phyloP scores from a whole-genome alignment of 257 asterid species.

The Solanum raphanifolium region DNA sequence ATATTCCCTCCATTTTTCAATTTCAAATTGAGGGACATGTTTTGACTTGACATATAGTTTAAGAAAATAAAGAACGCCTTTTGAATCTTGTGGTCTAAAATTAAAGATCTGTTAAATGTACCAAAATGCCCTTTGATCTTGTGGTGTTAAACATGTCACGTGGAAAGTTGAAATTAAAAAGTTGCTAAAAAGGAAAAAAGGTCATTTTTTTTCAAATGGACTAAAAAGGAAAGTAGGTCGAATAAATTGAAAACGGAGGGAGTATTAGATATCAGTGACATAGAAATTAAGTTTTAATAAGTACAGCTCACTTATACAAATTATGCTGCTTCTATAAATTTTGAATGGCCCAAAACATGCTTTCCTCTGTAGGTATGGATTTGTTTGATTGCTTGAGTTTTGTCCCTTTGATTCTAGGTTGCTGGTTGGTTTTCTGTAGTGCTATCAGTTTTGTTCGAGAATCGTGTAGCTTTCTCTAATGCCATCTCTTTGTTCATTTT shows the following conservation, averaged over 20 bases:
- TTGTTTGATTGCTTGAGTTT: neutral
- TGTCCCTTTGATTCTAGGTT: neutral
- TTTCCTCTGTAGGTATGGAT: neutral
- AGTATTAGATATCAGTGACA: neutral
- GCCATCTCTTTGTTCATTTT: neutral
- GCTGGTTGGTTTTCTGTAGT: neutral
- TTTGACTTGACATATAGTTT: neutral
- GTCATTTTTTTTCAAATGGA: neutral
- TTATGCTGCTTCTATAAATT: neutral
- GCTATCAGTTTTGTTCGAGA: neutral
- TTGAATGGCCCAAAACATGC: neutral
- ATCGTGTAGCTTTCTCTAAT: neutral
- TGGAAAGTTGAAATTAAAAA: neutral
- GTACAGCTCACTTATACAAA: neutral
- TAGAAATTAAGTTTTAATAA: neutral
- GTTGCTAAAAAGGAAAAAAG: neutral
- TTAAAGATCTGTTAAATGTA: neutral
- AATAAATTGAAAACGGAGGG: neutral
- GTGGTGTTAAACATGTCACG: neutral
- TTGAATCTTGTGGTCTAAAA: neutral
- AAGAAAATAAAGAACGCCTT: neutral
- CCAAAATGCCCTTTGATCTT: neutral
- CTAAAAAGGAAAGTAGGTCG: neutral
- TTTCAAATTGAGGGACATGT: neutral
- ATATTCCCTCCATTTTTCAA: neutral